Evolutionary conservation across 2,329 filamentous ascomycete genomes (phyloP), one percentile per base, ranked within the genome.

Genomic region (Ambrosiella cleistominuta): DNA sequence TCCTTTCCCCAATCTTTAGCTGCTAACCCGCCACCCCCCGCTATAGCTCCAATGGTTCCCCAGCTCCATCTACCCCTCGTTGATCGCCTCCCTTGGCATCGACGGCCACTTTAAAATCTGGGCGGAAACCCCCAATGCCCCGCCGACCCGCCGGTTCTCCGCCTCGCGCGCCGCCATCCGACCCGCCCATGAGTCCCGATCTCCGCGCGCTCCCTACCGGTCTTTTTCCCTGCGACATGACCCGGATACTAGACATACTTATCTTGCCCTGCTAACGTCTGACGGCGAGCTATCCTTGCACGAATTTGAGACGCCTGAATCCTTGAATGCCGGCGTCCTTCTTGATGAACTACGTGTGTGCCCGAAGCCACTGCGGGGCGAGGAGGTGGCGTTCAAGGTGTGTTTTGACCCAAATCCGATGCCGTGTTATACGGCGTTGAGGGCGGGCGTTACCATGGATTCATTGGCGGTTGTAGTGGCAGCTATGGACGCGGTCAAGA

Each of bases 51-150:
- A 93, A 75, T 97, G 91, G 90, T 86, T 95, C 59, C 88, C 89
- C 0, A 86, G 89, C 0, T 91, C 87, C 62, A 83, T 93, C 61
- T 93, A 93, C 64, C 88, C 81, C 42, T 82, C 93, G 66, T 80
- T 95, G 65, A 75, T 97, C 64, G 90, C 85, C 59, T 95, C 86
- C 57, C 85, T 96, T 61, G 88, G 87, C 62, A 86, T 91, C 66
- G 91, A 96, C 65, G 62, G 91, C 66, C 83, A 84, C 68, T 88
- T 94, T 74, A 88, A 89, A 68, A 77, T 97, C 63, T 97, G 91
- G 91, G 84, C 86, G 61, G 91, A 96, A 71, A 88, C 96, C 70
- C 82, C 86, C 13, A 85, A 83, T 1, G 85, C 93, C 54, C 77
- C 86, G 1, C 82, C 84, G 0, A 88, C 89, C 38, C 81, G 86